These are phyloP conservation scores for Phlebopus sp. DNA, from an alignment of 1,284 basidiomycete species.

Conservation along the genomic window DNA sequence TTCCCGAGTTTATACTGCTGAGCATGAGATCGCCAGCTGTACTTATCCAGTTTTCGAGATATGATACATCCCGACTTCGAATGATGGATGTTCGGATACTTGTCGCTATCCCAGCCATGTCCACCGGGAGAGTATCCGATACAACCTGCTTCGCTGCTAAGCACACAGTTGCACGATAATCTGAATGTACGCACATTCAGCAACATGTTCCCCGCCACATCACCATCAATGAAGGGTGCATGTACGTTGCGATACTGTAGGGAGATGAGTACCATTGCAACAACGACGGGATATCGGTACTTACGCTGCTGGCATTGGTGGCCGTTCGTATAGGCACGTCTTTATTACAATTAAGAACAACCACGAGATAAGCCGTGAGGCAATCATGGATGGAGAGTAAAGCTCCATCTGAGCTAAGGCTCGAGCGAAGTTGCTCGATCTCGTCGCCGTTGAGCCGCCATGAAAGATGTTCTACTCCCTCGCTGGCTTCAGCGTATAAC, in stretches of 20 bases:
- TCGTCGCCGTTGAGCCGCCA: slow-evolving; percentile 19
- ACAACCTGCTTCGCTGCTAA: slow-evolving; percentile 14
- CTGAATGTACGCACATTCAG: slow-evolving; percentile 24
- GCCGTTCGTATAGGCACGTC: slow-evolving; percentile 13
- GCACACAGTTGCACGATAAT: background rate
- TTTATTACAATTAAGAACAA: slow-evolving; percentile 20
- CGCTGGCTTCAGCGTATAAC: slow-evolving; percentile 11
- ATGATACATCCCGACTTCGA: slow-evolving; percentile 16
- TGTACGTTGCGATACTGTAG: slow-evolving; percentile 27
- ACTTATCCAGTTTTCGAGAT: slow-evolving; percentile 26
- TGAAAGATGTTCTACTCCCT: slow-evolving; percentile 14
- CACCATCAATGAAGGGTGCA: slow-evolving; percentile 17
- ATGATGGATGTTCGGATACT: slow-evolving; percentile 27
- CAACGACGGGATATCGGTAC: slow-evolving; percentile 6
- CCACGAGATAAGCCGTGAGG: slow-evolving; percentile 31
- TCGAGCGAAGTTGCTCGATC: slow-evolving; percentile 15
- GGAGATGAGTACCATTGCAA: background rate
- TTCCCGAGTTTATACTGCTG: slow-evolving; percentile 22
- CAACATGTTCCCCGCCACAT: slow-evolving; percentile 28
- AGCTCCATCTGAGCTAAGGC: slow-evolving; percentile 5
- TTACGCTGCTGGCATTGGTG: slow-evolving; percentile 30
- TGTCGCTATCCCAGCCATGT: slow-evolving; percentile 20
- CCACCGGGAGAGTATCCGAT: slow-evolving; percentile 10
- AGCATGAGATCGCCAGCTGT: slow-evolving; percentile 29
- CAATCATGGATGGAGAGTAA: slow-evolving; percentile 31